These are phyloP conservation scores for Solanum rostratum DNA, from an alignment of 257 asterid species.

Conservation along the genomic window DNA sequence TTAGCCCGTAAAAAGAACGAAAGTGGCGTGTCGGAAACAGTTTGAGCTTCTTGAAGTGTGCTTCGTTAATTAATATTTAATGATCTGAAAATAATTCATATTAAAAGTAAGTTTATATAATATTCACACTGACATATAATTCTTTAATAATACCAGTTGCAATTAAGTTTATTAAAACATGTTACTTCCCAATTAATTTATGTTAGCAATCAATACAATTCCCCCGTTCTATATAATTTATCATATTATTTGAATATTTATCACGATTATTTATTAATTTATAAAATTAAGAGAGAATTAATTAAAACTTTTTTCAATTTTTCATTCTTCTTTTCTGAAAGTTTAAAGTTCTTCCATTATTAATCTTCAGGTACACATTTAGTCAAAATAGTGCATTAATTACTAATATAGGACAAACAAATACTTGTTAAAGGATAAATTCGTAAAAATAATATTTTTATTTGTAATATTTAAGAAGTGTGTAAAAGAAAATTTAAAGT, in stretches of 20 bases:
- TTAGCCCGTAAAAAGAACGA: not conserved
- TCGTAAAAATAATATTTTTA: no score
- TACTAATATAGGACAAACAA: no score
- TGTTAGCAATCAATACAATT: not conserved
- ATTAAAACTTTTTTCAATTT: no score
- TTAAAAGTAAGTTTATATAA: not conserved
- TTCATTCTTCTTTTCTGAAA: no score
- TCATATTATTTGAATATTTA: not conserved
- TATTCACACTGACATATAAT: not conserved
- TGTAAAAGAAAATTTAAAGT: no score
- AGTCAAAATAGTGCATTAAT: no score
- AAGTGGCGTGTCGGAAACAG: not conserved
- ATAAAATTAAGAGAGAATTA: no score
- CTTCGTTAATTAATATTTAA: not conserved
- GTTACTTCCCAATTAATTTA: not conserved
- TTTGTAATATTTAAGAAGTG: no score
- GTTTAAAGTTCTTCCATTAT: no score
- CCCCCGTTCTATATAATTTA: not conserved
- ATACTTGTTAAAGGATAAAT: no score
- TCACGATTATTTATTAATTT: no score
- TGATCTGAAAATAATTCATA: not conserved
- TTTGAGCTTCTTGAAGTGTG: not conserved
- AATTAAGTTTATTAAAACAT: not conserved
- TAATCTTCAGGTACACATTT: no score
- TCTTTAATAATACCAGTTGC: not conserved